Evolutionary conservation across 257 asterid genomes (phyloP), one percentile per base, ranked within the genome.

Genomic region (Solanum infundibuliforme): DNA sequence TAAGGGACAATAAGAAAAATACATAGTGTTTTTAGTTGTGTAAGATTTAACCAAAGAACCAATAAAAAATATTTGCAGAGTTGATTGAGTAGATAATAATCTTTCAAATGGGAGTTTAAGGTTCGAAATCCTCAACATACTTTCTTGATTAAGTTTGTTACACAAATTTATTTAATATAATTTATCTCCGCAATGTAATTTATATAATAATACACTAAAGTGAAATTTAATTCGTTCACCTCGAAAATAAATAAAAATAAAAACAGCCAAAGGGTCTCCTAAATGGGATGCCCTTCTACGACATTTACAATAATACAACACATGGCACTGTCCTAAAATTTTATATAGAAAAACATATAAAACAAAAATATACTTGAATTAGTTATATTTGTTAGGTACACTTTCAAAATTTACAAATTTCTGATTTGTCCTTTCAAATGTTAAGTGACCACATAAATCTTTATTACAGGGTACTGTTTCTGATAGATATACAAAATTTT

Each of bases 221-320:
- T 2, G 0, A n/a, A 25, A n/a, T 10, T 62, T 23, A 62, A 2
- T 2, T 65, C 5, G 5, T 12, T 12, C 5, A 43, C 16, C 20
- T 13, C 7, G 6, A 46, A 46, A 46, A 12, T 12, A 4, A 13
- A 39, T 39, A 39, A 39, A 39, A 8, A 23, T 7, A 23, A n/a
- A 65, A 25, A 7, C 90, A 91, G 93, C 92, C 91, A 90, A 90
- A 88, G 83, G 93, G 91, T 91, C 93, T 91, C 89, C 92, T 82
- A 87, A 87, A 89, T 76, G 83, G 87, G 90, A 87, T 86, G 90
- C 89, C 90, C 83, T 79, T 31, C 48, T 87, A 35, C 29, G 87
- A 91, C 94, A 92, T 81, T 88, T 9, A 79, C 93, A 92, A 93
- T 92, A 90, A 93, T 91, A 85, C 91, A 29, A 92, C 95, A 93